Evolutionary conservation across 2,329 filamentous ascomycete species (phyloP), one percentile per base, ranked within the genome.

Genomic region (Aspergillus alliaceus): DNA sequence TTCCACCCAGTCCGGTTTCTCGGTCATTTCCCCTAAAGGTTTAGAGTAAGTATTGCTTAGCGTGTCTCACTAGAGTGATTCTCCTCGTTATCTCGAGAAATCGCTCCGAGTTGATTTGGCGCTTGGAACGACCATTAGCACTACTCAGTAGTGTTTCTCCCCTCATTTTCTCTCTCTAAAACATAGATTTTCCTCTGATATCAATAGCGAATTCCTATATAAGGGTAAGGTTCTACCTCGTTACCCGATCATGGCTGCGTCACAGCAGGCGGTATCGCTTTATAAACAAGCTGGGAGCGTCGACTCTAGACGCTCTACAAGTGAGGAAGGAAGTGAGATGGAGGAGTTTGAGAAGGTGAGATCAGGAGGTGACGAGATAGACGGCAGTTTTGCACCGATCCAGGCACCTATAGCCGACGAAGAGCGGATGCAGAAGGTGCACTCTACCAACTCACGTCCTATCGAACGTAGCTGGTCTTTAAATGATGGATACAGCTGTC

Each of bases 391-490:
- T 44, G 65, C 56, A 9, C 68, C 69, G 20, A 71, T 72, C 34
- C 66, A 49, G 31, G 39, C 48, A 47, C 46, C 49, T 22, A 32
- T 42, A n/a, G 29, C 53, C 25, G 56, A 66, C 27, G 62, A 65
- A 8, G 57, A 63, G 22, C 59, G 54, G 6, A 48, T 69, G 35
- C 64, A 64, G 24, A 66, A 57, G 42, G 48, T 64, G 39, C 62
- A 61, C 9, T 67, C 65, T 2, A 65, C 59, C 39, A 48, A 62
- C 3, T 71, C 69, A 14, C 64, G 63, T n/a, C 63, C 64, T 15
- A 49, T 74, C 8, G 69, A 74, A 42, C 70, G 67, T 25, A 69
- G 63, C 37, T 74, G 71, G 68, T 75, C 72, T 14, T 53, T 72
- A 54, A 75, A 71, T 54, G 72, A 75, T 51, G 73, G 73, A 54